phyloP scores from a whole-genome alignment of 371 early-diverging fungal genomes.

The Circinella minor region DNA sequence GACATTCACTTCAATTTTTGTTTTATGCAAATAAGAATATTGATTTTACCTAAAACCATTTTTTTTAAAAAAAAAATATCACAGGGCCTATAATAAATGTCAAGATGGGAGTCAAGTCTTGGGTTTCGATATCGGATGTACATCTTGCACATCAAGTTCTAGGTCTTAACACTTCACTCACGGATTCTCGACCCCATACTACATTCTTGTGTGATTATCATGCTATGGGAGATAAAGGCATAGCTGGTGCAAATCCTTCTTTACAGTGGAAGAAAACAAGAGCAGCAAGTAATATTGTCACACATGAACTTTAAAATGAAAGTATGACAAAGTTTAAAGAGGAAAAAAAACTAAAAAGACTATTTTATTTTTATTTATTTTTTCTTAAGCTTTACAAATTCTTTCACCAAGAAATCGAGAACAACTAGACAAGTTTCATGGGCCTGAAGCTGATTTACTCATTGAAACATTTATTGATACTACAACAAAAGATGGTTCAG shows the following conservation, averaged over 20 bases:
- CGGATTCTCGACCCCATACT: neutral
- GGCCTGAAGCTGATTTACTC: neutral
- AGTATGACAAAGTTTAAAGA: too few species aligned
- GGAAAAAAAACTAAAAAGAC: too few species aligned
- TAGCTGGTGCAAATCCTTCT: neutral
- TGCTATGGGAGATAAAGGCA: neutral
- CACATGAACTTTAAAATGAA: too few species aligned
- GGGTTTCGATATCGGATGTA: constrained; percentile 24
- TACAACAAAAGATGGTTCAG: neutral
- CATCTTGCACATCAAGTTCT: constrained; percentile 23
- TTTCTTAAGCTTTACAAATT: neutral
- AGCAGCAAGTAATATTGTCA: neutral
- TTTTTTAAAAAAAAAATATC: neutral
- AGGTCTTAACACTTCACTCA: neutral
- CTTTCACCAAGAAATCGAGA: neutral
- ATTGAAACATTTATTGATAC: neutral
- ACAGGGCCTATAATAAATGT: constrained; percentile 18
- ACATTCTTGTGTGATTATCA: neutral
- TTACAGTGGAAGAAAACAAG: neutral
- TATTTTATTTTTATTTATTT: neutral
- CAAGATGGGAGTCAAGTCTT: constrained; percentile 26
- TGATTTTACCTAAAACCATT: too few species aligned
- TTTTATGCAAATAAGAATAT: too few species aligned
- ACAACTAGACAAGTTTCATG: neutral
- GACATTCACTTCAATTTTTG: too few species aligned